Base-by-base conservation (phyloP, 2,329 filamentous ascomycete species). In the Hypoxylon sp. region DNA sequence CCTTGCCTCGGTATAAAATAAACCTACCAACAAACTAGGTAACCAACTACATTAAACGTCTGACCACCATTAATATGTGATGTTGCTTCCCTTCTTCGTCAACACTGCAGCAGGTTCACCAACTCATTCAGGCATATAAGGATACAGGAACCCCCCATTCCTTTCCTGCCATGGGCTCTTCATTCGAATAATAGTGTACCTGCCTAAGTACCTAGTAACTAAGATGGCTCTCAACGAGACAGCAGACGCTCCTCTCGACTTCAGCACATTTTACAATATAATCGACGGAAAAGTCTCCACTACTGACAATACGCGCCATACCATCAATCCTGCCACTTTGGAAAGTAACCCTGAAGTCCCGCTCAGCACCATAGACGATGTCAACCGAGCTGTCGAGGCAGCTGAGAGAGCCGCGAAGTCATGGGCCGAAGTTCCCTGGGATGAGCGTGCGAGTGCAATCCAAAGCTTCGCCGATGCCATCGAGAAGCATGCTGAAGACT, bases 281-380 rank as follows among this genome's bases (percentile, higher is more conserved):
- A 50, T 50, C 8, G 20, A 50, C n/a, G 48, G 48, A 3, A 10
- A 50, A 13, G 25, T 50, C 4, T 50, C 13, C 14, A 17, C 8
- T 0, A 7, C 48, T n/a, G 25, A 4, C 6, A 20, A 30, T 25
- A 57, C 82, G 11, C 82, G 84, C 61, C 81, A 83, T 72, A 80
- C 82, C 48, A 78, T 87, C 72, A 87, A 88, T 75, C 86, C 86
- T 0, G 78, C 85, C 2, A 87, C 83, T 7, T 78, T 81, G 25
- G 77, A 85, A 68, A 78, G 83, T 30, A 84, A 86, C 56, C 82
- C 84, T 27, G 81, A 83, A 14, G 85, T 88, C 0, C 86, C 86
- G 0, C 77, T 88, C 40, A 81, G 81, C 3, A 84, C 81, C 2
- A 78, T 78, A 42, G 74, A 82, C 46, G 86, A 89, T 71, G 77